Base-by-base conservation (phyloP, 2,329 filamentous ascomycete species). In the Aspergillus oerlinghausenensis region DNA sequence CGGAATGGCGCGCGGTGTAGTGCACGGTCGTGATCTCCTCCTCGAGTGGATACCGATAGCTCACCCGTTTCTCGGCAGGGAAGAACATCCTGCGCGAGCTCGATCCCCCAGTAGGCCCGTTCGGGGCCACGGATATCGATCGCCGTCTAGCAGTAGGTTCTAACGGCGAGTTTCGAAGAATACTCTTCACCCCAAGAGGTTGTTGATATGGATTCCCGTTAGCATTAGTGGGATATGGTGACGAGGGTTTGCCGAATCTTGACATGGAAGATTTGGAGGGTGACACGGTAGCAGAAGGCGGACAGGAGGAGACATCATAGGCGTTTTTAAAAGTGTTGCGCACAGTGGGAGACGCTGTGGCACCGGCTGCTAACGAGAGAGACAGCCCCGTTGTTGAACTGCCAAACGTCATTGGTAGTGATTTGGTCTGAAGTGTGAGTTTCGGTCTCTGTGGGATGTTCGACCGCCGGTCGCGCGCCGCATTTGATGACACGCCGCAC, bases 291-390 rank as follows among this genome's bases (percentile, higher is more conserved):
- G 75, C 71, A 56, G 72, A 72, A 45, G 73, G 61, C 54, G 78
- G 69, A 25, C 66, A 68, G n/a, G 70, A 68, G n/a, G 70, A 61
- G 42, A 73, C 67, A 43, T 83, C 79, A 63, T 84, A 84, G 51
- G 82, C 80, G 71, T 87, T 87, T 63, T 75, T 79, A 66, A 85
- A 84, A 52, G 84, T 87, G 69, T 86, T 87, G 64, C 81, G 77
- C 45, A 79, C 74, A 1, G 84, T 87, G 10, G 84, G 84, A 7
- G 84, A 86, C 29, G 80, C 77, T 1, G 72, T 69, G 7, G 72
- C 56, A 4, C 60, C 66, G n/a, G 81, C 75, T 51, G 80, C 80
- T 23, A 83, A 72, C 2, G 80, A 80, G 48, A 84, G 74, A 14
- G 81, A 78, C 49, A 85, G 70, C 54, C 79, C 80, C 25, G 72